phyloP scores from a whole-genome alignment of 1,139 yeast species.

The Scheffersomyces quercinus region DNA sequence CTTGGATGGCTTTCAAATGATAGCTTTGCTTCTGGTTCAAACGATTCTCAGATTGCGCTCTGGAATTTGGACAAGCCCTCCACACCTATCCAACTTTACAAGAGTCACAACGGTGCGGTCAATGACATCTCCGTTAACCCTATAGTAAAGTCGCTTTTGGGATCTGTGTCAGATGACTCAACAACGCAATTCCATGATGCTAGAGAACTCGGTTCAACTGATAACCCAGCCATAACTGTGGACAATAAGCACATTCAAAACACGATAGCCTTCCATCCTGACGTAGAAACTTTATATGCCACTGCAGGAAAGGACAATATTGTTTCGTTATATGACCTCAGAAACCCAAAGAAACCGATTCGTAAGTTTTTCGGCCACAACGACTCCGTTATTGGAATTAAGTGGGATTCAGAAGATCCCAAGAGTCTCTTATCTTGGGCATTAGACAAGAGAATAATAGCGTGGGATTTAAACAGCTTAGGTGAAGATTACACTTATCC shows the following conservation, averaged over 20 bases:
- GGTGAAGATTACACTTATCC: slow-evolving; percentile 48
- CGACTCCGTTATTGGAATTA: slow-evolving; percentile 39
- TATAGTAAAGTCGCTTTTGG: slow-evolving; percentile 51
- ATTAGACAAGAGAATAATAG: slow-evolving; percentile 48
- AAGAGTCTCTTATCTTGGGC: slow-evolving; percentile 46
- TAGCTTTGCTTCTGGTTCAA: slow-evolving; percentile 62
- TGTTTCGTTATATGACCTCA: slow-evolving; percentile 50
- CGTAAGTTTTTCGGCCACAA: slow-evolving; percentile 54
- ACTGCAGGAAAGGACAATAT: slow-evolving; percentile 57
- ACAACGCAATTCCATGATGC: slow-evolving; percentile 67
- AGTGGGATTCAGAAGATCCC: slow-evolving; percentile 43
- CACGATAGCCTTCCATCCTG: slow-evolving; percentile 51
- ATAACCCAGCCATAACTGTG: slow-evolving; percentile 44
- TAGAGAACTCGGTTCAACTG: slow-evolving; percentile 41
- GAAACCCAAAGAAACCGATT: slow-evolving; percentile 48
- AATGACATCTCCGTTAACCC: slow-evolving; percentile 61
- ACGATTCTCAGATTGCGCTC: slow-evolving; percentile 64
- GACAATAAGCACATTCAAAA: slow-evolving; percentile 48
- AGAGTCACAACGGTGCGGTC: slow-evolving; percentile 50
- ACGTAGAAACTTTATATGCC: slow-evolving; percentile 43
- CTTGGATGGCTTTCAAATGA: slow-evolving; percentile 61
- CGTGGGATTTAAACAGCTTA: slow-evolving; percentile 52
- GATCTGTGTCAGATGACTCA: slow-evolving; percentile 73
- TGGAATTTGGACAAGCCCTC: slow-evolving; percentile 59
- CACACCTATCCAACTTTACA: slow-evolving; percentile 46